Conservation (phyloP, 2,329 filamentous ascomycete species). For the Fusarium acutatum region DNA sequence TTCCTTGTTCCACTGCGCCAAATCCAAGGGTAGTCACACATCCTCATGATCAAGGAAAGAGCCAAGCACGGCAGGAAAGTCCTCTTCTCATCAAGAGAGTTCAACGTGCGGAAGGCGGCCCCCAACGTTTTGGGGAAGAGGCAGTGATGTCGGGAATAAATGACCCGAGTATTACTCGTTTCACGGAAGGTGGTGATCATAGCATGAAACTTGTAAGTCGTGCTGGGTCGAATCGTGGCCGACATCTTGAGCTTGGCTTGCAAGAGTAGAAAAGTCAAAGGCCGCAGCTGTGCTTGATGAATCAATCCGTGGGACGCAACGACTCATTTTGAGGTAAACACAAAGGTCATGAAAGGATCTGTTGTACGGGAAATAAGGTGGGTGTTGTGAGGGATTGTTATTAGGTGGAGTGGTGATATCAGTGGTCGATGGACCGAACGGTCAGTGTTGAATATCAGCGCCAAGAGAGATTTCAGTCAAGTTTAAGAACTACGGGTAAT, state of each 20-base stretch:
- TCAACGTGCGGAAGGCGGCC: neutral
- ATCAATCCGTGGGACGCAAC: too few species aligned
- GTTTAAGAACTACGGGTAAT: accelerated
- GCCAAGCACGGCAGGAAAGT: neutral
- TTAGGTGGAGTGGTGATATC: too few species aligned
- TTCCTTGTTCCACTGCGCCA: neutral
- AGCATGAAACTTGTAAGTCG: neutral
- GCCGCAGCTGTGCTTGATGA: neutral
- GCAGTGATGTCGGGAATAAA: neutral
- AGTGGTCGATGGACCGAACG: too few species aligned
- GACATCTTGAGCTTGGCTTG: constrained; percentile 4
- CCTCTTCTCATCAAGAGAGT: neutral
- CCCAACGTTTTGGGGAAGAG: neutral
- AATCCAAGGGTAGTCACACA: neutral
- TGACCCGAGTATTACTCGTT: neutral
- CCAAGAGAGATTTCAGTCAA: too few species aligned
- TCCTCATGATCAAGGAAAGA: neutral
- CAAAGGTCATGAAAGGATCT: too few species aligned
- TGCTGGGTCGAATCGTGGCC: neutral
- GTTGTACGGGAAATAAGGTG: too few species aligned
- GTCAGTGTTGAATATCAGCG: neutral
- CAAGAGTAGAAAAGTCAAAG: neutral
- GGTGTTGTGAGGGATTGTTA: too few species aligned
- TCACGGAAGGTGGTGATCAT: too few species aligned
- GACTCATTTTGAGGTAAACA: too few species aligned